phyloP scores from a whole-genome alignment of 352 stramenopile species.

The Pythium phragmitis region DNA sequence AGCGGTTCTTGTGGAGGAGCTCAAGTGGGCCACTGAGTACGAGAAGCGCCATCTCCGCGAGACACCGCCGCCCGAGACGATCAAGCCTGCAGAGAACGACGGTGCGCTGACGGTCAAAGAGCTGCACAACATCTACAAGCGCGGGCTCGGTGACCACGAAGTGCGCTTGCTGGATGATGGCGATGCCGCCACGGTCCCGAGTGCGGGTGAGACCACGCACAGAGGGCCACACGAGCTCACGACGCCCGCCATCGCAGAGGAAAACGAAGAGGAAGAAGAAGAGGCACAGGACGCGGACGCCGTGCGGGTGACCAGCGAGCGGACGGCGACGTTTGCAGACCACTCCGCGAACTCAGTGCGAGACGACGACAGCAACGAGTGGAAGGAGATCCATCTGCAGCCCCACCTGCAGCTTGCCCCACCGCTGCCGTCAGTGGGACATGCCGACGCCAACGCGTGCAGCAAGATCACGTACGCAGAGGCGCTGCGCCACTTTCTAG shows the following conservation, averaged over 20 bases:
- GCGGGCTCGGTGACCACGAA: conserved; percentile 70
- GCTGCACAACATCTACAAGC: conserved; percentile 81
- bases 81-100: conserved; percentile 2
- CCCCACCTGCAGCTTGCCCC: background rate
- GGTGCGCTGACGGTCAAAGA: conserved; percentile 57
- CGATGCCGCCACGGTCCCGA: background rate
- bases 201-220: too few species aligned
- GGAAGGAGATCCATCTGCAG: conserved; percentile 57
- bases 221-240: conserved; percentile 4
- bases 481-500: conserved; percentile 21
- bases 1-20: conserved; percentile 11
- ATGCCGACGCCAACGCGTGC: background rate
- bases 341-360: background rate
- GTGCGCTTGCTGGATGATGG: conserved; percentile 48
- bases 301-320: conserved; percentile 6
- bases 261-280: conserved; percentile 29
- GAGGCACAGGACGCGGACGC: conserved; percentile 19
- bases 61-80: background rate
- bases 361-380: conserved; percentile 30
- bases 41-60: conserved; percentile 19
- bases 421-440: background rate
- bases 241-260: conserved; percentile 36
- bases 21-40: conserved; percentile 17
- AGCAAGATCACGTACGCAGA: conserved; percentile 24
- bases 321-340: conserved; percentile 16